Percentiles rank a stretch among this genome's conserved stretches.
phyloP scores from a whole-genome alignment of 1,284 basidiomycete genomes.

The Omphalotus olearius region DNA sequence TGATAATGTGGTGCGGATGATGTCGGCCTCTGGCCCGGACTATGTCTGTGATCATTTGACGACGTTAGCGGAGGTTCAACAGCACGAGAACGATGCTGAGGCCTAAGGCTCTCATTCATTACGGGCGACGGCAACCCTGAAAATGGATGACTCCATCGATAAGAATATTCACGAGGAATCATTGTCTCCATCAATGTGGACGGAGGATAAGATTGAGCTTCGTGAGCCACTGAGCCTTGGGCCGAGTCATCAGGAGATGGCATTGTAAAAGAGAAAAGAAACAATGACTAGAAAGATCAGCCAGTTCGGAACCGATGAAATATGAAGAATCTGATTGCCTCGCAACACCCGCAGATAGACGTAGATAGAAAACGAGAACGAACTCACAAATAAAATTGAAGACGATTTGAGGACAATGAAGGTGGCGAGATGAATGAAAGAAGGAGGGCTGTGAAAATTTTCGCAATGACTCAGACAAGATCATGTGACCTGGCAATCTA shows the following conservation, averaged over 20 bases:
- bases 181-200: neutral
- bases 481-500: too few species aligned
- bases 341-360: neutral
- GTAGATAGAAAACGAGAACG: neutral
- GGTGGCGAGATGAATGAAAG: neutral
- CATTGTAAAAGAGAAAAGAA: neutral
- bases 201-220: neutral
- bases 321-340: neutral
- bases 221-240: neutral
- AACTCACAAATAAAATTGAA: neutral
- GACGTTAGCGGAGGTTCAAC: conserved; percentile 7
- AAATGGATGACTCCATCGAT: conserved; percentile 11
- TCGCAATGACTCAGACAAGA: too few species aligned
- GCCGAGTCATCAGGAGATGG: neutral
- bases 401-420: neutral
- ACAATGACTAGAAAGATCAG: neutral
- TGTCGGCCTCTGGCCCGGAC: conserved; percentile 15
- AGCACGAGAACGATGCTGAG: neutral
- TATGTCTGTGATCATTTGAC: conserved; percentile 10
- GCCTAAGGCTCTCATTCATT: neutral
- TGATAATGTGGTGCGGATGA: conserved; percentile 21
- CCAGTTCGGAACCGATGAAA: neutral
- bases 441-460: neutral
- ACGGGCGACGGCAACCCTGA: neutral
- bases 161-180: neutral